Evolutionary conservation across 192 early-diverging fungal species (phyloP).

Genomic region (Umbelopsis vinacea): DNA sequence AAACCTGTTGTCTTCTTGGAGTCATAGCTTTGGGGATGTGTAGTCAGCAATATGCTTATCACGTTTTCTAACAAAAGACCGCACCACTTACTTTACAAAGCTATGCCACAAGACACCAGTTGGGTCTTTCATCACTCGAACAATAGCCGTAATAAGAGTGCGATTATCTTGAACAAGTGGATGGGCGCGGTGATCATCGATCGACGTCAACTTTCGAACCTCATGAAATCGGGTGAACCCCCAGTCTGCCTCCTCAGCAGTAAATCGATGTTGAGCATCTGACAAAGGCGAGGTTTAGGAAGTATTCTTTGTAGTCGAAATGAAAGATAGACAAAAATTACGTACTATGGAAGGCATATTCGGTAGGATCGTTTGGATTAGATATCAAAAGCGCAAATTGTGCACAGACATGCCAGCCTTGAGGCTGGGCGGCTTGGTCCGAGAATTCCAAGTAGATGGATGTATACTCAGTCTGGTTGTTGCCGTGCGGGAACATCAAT

Average conservation of each 20-base stretch:
- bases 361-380: slow-evolving; percentile 69
- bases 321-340: slow-evolving; percentile 12
- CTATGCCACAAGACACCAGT: slow-evolving; percentile 96
- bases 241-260: slow-evolving; percentile 87
- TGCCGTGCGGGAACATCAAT: slow-evolving; percentile 89
- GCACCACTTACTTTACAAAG: slow-evolving; percentile 70
- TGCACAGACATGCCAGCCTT: slow-evolving; percentile 83
- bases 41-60: too few species aligned
- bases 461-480: slow-evolving; percentile 66
- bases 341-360: slow-evolving; percentile 56
- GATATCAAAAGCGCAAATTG: slow-evolving; percentile 80
- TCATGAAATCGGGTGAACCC: slow-evolving; percentile 87
- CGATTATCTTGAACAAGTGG: slow-evolving; percentile 73
- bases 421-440: slow-evolving; percentile 60
- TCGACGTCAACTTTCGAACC: slow-evolving; percentile 46
- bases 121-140: slow-evolving; percentile 82
- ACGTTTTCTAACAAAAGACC: too few species aligned
- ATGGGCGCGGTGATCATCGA: slow-evolving; percentile 42
- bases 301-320: not conserved
- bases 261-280: slow-evolving; percentile 84
- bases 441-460: slow-evolving; percentile 90
- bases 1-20: slow-evolving; percentile 90
- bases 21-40: slow-evolving; percentile 65
- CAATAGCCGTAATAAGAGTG: slow-evolving; percentile 68
- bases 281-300: slow-evolving; percentile 10